A percentile compares a stretch with the other conserved stretches of the same genome.
These are phyloP conservation scores for Phytophthora ramorum DNA, from an alignment of 352 stramenopile genomes.

Conservation along the genomic window DNA sequence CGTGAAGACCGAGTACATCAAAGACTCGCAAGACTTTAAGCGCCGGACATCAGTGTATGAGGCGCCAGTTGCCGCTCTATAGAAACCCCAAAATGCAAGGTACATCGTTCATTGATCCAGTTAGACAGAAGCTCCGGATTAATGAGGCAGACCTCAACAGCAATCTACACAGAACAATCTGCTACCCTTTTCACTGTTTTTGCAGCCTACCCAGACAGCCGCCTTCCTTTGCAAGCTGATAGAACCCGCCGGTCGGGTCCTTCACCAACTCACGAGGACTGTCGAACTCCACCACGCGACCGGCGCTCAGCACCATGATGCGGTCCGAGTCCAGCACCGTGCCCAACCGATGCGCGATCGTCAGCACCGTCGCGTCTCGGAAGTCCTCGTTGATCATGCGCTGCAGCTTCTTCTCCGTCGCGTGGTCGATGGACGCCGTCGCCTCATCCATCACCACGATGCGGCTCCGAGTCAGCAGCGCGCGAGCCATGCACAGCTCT, in stretches of 20 bases:
- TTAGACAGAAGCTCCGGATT: conserved; percentile 1
- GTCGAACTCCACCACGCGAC: conserved; percentile 87
- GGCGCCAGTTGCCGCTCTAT: conserved; percentile 15
- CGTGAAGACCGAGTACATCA: conserved; percentile 31
- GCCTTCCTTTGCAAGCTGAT: conserved; percentile 27
- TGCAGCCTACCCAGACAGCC: conserved; percentile 19
- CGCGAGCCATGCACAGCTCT: too few relatives aligned
- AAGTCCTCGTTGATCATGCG: conserved; percentile 13
- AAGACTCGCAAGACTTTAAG: conserved; percentile 38
- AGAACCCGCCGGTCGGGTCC: neutral
- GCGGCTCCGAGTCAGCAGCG: too few relatives aligned
- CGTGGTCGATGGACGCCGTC: conserved; percentile 61
- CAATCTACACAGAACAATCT: conserved; percentile 14
- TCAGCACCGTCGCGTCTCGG: conserved; percentile 95
- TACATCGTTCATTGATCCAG: neutral
- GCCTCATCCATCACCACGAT: too few relatives aligned
- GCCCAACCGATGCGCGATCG: conserved; percentile 93
- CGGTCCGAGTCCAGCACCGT: conserved; percentile 48
- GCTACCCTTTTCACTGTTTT: conserved; percentile 23
- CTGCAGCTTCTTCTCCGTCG: conserved; percentile 61
- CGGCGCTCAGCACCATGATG: conserved; percentile 86
- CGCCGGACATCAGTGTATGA: conserved; percentile 24
- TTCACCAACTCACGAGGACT: conserved; percentile 43
- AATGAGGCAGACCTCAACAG: neutral
- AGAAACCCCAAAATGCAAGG: conserved; percentile 1